phyloP scores from a whole-genome alignment of 2,329 filamentous ascomycete genomes.

The Colletotrichum plurivorum region DNA sequence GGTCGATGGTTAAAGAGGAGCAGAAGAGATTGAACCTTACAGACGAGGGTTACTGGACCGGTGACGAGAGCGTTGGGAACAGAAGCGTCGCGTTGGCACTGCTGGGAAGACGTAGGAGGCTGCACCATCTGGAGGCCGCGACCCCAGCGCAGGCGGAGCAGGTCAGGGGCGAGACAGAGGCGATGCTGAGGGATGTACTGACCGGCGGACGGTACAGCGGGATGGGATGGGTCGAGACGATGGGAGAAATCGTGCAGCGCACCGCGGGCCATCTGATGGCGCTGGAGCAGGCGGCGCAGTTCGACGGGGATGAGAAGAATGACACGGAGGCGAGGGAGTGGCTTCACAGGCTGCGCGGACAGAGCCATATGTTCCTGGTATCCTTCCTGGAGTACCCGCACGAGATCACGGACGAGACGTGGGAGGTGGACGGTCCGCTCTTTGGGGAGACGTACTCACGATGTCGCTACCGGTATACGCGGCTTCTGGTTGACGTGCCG shows the following conservation, averaged over 20 bases:
- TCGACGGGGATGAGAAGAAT: slow-evolving; percentile 42
- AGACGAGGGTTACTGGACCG: slow-evolving; percentile 55
- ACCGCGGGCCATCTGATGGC: slow-evolving; percentile 52
- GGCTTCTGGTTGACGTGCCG: slow-evolving; percentile 48
- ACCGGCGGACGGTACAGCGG: slow-evolving; percentile 50
- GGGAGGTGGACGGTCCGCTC: slow-evolving; percentile 49
- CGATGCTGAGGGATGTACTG: slow-evolving; percentile 45
- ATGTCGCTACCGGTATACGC: slow-evolving; percentile 58
- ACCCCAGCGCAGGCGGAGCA: slow-evolving; percentile 49
- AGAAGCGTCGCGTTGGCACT: slow-evolving; percentile 48
- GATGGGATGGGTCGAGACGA: slow-evolving; percentile 59
- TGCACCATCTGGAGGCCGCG: slow-evolving; percentile 52
- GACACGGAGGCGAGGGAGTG: slow-evolving; percentile 46
- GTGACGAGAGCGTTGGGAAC: slow-evolving; percentile 42
- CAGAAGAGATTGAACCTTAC: slow-evolving; percentile 57
- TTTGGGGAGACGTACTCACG: slow-evolving; percentile 55
- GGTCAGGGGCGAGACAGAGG: slow-evolving; percentile 51
- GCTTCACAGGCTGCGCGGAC: slow-evolving; percentile 50
- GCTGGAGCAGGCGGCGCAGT: slow-evolving; percentile 47
- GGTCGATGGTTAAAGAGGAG: slow-evolving; percentile 49
- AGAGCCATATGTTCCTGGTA: slow-evolving; percentile 60
- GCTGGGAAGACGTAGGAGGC: slow-evolving; percentile 54
- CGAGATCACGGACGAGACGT: slow-evolving; percentile 43
- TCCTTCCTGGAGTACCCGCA: slow-evolving; percentile 61
- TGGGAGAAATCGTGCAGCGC: slow-evolving; percentile 57